Percentiles rank a stretch among this genome's conserved stretches.
These are phyloP conservation scores for Sclerotiophoma versabilis DNA, from an alignment of 2,329 filamentous ascomycete species.

Conservation along the genomic window DNA sequence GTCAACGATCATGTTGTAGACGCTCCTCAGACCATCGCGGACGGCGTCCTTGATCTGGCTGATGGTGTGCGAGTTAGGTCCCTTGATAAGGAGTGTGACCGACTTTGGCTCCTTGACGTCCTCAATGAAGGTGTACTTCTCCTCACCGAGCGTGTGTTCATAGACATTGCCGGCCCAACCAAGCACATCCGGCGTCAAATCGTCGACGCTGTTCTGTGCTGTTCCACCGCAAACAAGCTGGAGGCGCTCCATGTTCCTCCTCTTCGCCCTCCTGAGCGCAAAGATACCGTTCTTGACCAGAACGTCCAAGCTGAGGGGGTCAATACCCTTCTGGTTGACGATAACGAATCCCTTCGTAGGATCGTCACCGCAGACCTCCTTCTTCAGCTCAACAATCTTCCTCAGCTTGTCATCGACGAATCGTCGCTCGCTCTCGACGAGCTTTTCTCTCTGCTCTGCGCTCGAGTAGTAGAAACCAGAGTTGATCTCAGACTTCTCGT, in stretches of 20 bases:
- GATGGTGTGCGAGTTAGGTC: conserved; percentile 95
- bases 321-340: conserved; percentile 99
- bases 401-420: conserved; percentile 96
- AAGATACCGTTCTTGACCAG: conserved; percentile 98
- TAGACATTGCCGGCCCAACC: conserved; percentile 97
- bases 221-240: conserved; percentile 92
- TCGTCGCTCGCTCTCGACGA: conserved; percentile 94
- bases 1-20: conserved; percentile 99
- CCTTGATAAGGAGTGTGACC: conserved; percentile 96
- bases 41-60: conserved; percentile 96
- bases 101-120: conserved; percentile 99
- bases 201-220: conserved; percentile 96
- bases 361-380: conserved; percentile 93
- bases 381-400: conserved; percentile 98
- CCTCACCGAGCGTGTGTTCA: conserved; percentile 95
- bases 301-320: conserved; percentile 93
- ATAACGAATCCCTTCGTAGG: conserved; percentile 95
- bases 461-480: conserved; percentile 98
- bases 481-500: conserved; percentile 99
- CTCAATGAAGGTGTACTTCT: conserved; percentile 99
- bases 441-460: conserved; percentile 95
- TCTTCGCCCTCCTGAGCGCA: conserved; percentile 91
- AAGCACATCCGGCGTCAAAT: conserved; percentile 83
- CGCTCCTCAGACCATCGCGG: conserved; percentile 89
- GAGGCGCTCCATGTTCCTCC: conserved; percentile 98